Conservation (phyloP, 2,329 filamentous ascomycete species). For the Alternaria atra region DNA sequence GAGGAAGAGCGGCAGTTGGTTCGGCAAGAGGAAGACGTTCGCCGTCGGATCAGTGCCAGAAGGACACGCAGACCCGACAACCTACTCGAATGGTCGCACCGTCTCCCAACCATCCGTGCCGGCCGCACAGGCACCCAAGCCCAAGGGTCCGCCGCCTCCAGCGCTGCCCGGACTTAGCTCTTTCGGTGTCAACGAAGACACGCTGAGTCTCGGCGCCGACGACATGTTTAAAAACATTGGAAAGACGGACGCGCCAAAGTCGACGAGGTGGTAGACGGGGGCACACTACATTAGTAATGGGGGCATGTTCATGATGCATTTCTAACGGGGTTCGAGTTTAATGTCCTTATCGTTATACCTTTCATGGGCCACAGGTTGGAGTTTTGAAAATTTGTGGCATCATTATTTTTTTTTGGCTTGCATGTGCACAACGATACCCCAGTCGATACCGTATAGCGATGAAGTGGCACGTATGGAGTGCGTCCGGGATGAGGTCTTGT, state of each 20-base stretch:
- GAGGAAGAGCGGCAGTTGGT: conserved; percentile 54
- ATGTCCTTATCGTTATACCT: conserved; percentile 40
- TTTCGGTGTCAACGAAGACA: conserved; percentile 48
- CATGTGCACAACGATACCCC: conserved; percentile 51
- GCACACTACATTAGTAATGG: conserved; percentile 12
- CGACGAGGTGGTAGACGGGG: conserved; percentile 32
- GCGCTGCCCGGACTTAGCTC: conserved; percentile 51
- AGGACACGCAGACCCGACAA: conserved; percentile 36
- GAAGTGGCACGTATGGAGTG: conserved; percentile 8
- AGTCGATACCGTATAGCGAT: conserved; percentile 39
- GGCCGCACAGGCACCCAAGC: conserved; percentile 26
- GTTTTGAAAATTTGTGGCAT: conserved; percentile 44
- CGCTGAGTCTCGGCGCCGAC: conserved; percentile 45
- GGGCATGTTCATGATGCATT: conserved; percentile 34
- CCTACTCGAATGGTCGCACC: conserved; percentile 32
- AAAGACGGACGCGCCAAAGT: conserved; percentile 10
- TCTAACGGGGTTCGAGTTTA: conserved; percentile 41
- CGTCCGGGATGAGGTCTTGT: conserved; percentile 13
- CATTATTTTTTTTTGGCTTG: conserved; percentile 42
- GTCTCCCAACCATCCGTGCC: conserved; percentile 24
- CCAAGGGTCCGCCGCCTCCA: conserved; percentile 51
- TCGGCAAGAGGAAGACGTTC: conserved; percentile 50
- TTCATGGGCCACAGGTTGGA: conserved; percentile 34
- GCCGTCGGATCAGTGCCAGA: conserved; percentile 46
- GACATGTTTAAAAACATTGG: conserved; percentile 54